Percentiles rank a stretch among this genome's conserved stretches.
Evolutionary conservation across 1,284 basidiomycete species (phyloP).

Genomic region (Hypsizygus ulmarius): DNA sequence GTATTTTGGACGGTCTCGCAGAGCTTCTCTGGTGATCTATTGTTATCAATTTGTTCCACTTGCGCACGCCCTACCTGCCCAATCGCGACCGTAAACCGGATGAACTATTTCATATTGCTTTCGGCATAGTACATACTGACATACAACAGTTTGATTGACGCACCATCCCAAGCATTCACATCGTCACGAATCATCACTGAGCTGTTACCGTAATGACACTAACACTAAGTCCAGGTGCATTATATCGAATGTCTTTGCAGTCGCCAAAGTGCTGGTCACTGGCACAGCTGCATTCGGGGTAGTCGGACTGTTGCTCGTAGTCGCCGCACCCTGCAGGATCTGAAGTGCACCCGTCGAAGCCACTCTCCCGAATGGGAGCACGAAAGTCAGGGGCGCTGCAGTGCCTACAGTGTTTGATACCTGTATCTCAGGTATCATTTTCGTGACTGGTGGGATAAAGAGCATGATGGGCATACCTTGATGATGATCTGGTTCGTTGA

Average conservation of each 20-base stretch:
- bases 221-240: conserved; percentile 58
- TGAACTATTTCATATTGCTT: too few relatives aligned
- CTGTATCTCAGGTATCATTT: conserved; percentile 28
- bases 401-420: conserved; percentile 49
- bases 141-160: too few relatives aligned
- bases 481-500: conserved; percentile 47
- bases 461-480: conserved; percentile 40
- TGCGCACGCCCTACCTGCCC: too few relatives aligned
- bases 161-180: neutral
- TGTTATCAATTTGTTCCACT: too few relatives aligned
- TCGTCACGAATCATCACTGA: conserved; percentile 15
- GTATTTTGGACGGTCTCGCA: too few relatives aligned
- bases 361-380: conserved; percentile 53
- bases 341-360: conserved; percentile 41
- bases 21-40: too few relatives aligned
- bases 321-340: conserved; percentile 46
- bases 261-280: conserved; percentile 40
- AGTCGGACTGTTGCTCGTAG: conserved; percentile 53
- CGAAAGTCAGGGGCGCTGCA: conserved; percentile 45
- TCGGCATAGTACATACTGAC: too few relatives aligned
- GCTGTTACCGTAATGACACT: conserved; percentile 46
- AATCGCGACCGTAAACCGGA: too few relatives aligned
- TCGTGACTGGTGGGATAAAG: neutral
- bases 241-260: conserved; percentile 53
- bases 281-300: conserved; percentile 48